These are phyloP conservation scores for Irpex lacteus DNA, from an alignment of 1,284 basidiomycete genomes.

Conservation along the genomic window DNA sequence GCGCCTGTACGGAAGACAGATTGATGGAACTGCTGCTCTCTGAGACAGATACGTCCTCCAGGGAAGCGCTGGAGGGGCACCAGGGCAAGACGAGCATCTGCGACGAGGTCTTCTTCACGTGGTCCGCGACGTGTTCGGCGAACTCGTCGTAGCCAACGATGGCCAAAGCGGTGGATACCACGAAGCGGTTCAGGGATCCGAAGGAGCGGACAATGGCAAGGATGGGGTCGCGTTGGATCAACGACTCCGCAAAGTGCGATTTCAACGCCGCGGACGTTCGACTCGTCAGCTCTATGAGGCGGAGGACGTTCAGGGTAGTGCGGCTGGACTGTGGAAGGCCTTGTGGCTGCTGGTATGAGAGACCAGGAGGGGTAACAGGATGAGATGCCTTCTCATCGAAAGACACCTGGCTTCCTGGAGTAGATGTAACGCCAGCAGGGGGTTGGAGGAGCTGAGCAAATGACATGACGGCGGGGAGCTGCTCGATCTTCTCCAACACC, in stretches of 20 bases:
- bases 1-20: conserved; percentile 61
- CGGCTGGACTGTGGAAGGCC: not conserved
- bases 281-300: conserved; percentile 86
- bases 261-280: conserved; percentile 86
- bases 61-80: conserved; percentile 35
- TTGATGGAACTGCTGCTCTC: conserved; percentile 39
- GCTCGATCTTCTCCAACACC: conserved; percentile 85
- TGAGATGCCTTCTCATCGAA: conserved; percentile 21
- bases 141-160: conserved; percentile 70
- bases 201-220: conserved; percentile 82
- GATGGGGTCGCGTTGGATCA: conserved; percentile 76
- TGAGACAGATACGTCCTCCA: conserved; percentile 29
- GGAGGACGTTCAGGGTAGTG: conserved; percentile 68
- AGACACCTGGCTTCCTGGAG: conserved; percentile 5
- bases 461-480: conserved; percentile 72
- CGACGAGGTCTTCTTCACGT: conserved; percentile 55
- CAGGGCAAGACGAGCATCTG: conserved; percentile 86
- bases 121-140: conserved; percentile 61
- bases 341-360: conserved; percentile 6
- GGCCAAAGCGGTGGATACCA: conserved; percentile 67
- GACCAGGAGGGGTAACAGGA: not conserved
- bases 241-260: conserved; percentile 68
- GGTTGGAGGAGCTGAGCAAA: conserved; percentile 57
- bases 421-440: conserved; percentile 14
- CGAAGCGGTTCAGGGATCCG: conserved; percentile 69